These are phyloP conservation scores for Pestalotiopsis sp. DNA, from an alignment of 2,329 filamentous ascomycete species.

Conservation along the genomic window DNA sequence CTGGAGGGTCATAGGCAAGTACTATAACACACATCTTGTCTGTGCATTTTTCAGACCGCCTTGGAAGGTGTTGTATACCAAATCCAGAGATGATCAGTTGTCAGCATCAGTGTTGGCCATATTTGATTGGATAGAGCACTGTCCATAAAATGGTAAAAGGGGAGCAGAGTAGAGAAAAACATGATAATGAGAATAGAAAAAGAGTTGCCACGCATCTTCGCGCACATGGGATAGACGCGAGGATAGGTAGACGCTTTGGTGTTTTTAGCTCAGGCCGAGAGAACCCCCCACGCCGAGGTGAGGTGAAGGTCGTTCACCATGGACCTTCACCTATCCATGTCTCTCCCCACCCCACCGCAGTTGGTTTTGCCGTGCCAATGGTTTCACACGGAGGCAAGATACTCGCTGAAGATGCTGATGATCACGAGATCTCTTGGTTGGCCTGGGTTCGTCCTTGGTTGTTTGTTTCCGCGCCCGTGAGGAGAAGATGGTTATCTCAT, in stretches of 20 bases:
- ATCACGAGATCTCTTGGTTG: not conserved
- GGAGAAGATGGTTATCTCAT: not conserved
- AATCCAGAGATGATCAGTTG: too few relatives aligned
- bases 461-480: not conserved
- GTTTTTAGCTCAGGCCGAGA: not conserved
- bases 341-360: not conserved
- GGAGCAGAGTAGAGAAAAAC: not conserved
- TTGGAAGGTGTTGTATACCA: too few relatives aligned
- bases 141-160: not conserved
- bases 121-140: too few relatives aligned
- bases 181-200: not conserved
- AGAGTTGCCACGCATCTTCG: not conserved
- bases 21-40: too few relatives aligned
- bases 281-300: not conserved
- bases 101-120: too few relatives aligned
- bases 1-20: too few relatives aligned
- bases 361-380: not conserved
- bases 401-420: not conserved
- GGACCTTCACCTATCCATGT: not conserved
- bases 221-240: not conserved
- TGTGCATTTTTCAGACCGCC: too few relatives aligned
- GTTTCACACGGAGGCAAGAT: not conserved
- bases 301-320: not conserved
- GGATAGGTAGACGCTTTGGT: not conserved
- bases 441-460: not conserved